phyloP scores from a whole-genome alignment of 306 rosid species.

The Elaeagnus macrophylla region DNA sequence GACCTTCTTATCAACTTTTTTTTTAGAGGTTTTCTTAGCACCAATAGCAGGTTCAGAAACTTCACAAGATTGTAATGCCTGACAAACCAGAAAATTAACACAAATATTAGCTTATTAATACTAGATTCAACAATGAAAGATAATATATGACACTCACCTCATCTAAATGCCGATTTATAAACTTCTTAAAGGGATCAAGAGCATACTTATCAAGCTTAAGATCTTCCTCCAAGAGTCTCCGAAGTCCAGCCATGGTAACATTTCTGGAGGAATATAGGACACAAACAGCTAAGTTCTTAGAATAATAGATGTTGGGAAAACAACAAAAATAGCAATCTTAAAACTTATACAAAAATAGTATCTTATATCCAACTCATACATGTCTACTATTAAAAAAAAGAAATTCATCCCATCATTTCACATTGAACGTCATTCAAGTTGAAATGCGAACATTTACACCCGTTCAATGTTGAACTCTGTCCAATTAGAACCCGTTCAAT shows the following conservation, averaged over 20 bases:
- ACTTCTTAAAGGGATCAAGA: slow-evolving; percentile 69
- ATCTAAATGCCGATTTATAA: slow-evolving; percentile 66
- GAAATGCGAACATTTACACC: too few species aligned
- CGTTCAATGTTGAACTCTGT: too few species aligned
- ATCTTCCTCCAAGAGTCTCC: slow-evolving; percentile 82
- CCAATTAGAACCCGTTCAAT: too few species aligned
- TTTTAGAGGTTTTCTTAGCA: slow-evolving; percentile 37
- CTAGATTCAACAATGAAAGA: slow-evolving; percentile 4
- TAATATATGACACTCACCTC: slow-evolving; percentile 37
- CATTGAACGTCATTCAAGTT: too few species aligned
- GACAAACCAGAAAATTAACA: slow-evolving; percentile 15
- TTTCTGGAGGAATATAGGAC: slow-evolving; percentile 35
- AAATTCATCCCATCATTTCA: too few species aligned
- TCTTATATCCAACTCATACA: too few species aligned
- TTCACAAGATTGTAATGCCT: slow-evolving; percentile 50
- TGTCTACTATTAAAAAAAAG: too few species aligned
- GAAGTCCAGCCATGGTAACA: slow-evolving; percentile 72
- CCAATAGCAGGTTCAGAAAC: slow-evolving; percentile 30
- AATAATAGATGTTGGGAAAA: not conserved
- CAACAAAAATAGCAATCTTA: slow-evolving; percentile 1
- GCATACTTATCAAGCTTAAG: slow-evolving; percentile 52
- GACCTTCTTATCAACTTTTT: slow-evolving; percentile 47
- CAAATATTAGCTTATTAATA: slow-evolving; percentile 7
- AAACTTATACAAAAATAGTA: too few species aligned
- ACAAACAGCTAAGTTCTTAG: not conserved